Evolutionary conservation across 352 stramenopile species (phyloP).

Genomic region (Ophiocytium majus): DNA sequence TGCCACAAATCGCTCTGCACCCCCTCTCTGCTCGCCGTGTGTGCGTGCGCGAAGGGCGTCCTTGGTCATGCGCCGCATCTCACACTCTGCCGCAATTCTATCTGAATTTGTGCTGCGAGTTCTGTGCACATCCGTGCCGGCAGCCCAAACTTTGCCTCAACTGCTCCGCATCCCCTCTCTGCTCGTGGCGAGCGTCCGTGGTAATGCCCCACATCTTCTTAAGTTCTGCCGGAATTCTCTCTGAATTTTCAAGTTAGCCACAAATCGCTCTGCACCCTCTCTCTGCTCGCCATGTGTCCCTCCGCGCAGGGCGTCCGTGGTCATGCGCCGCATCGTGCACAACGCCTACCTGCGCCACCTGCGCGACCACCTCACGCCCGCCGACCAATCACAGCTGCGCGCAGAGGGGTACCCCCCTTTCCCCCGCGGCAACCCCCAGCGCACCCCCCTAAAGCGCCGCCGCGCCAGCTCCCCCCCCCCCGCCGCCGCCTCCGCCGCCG

Average conservation of each 20-base stretch:
- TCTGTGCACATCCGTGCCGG: neutral
- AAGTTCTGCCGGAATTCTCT: neutral
- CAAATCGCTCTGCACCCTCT: neutral
- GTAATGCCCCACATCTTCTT: neutral
- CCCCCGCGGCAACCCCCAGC: no score
- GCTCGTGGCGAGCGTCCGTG: no score
- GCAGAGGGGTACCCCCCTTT: neutral
- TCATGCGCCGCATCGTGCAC: neutral
- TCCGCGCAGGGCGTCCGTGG: neutral
- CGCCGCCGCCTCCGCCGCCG: no score
- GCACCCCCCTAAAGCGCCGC: no score
- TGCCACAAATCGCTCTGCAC: neutral
- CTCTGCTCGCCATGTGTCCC: neutral
- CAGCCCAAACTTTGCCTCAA: neutral
- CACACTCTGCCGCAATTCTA: no score
- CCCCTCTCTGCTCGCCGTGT: neutral
- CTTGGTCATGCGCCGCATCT: neutral
- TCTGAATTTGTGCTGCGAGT: no score
- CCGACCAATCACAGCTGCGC: neutral
- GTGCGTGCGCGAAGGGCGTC: neutral
- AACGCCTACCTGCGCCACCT: neutral
- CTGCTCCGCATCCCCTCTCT: no score
- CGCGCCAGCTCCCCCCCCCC: no score
- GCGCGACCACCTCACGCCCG: neutral
- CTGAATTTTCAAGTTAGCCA: neutral